phyloP scores from a whole-genome alignment of 2,329 filamentous ascomycete genomes.

The Verruconis gallopava region DNA sequence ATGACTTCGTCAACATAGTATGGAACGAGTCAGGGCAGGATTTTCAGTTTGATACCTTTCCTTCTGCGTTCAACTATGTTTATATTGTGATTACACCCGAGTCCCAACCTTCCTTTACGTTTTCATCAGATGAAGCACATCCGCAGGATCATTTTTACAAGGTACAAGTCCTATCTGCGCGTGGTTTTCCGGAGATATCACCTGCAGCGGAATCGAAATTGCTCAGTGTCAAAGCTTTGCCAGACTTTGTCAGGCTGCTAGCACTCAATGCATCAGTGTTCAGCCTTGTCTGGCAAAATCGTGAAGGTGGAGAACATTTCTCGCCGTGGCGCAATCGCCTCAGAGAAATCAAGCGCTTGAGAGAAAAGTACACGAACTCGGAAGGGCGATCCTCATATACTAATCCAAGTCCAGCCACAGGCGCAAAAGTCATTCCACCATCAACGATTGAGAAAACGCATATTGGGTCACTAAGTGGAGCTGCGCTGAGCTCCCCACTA shows the following conservation, averaged over 20 bases:
- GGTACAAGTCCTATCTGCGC: slow-evolving; percentile 78
- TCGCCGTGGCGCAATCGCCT: slow-evolving; percentile 84
- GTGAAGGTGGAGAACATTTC: slow-evolving; percentile 66
- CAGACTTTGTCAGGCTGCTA: slow-evolving; percentile 73
- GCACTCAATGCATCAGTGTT: slow-evolving; percentile 92
- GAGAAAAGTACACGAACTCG: slow-evolving; percentile 38
- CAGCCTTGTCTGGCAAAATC: slow-evolving; percentile 73
- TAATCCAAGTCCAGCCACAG: neutral
- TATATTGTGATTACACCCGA: slow-evolving; percentile 92
- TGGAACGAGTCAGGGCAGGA: slow-evolving; percentile 92
- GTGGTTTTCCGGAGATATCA: slow-evolving; percentile 83
- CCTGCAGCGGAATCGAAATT: slow-evolving; percentile 83
- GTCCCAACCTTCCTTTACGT: slow-evolving; percentile 62
- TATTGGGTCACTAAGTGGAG: neutral
- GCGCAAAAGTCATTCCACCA: slow-evolving; percentile 3
- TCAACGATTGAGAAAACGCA: slow-evolving; percentile 5
- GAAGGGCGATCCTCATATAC: neutral
- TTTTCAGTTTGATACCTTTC: slow-evolving; percentile 84
- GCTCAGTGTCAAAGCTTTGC: slow-evolving; percentile 68
- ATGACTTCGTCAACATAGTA: slow-evolving; percentile 95
- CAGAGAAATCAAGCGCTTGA: slow-evolving; percentile 68
- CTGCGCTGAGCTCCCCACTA: neutral
- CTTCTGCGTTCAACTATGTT: slow-evolving; percentile 90
- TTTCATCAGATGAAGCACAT: slow-evolving; percentile 26
- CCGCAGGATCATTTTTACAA: slow-evolving; percentile 55